These are phyloP conservation scores for Heracleum sosnowskyi DNA, from an alignment of 129 eudicot species.

Conservation along the genomic window DNA sequence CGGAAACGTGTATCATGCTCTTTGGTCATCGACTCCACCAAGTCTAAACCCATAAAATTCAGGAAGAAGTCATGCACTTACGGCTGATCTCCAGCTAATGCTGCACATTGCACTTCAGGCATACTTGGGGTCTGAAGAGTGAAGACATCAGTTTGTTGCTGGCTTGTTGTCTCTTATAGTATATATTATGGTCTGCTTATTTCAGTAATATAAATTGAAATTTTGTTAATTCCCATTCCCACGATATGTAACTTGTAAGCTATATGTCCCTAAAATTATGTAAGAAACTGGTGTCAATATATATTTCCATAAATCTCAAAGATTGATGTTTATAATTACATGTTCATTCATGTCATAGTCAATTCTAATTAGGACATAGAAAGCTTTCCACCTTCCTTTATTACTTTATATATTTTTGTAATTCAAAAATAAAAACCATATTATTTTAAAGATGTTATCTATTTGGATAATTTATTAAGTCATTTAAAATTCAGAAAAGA, in stretches of 20 bases:
- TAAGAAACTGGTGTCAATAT: not conserved
- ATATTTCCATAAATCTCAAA: not conserved
- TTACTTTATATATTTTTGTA: too few species aligned
- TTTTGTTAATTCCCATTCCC: not conserved
- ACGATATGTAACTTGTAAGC: not conserved
- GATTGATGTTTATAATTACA: not conserved
- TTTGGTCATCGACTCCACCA: constrained; percentile 49
- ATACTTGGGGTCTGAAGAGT: not conserved
- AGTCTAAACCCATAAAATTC: constrained; percentile 64
- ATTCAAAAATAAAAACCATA: too few species aligned
- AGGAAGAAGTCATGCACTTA: constrained; percentile 66
- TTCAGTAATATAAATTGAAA: not conserved
- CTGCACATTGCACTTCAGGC: not conserved
- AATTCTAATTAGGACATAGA: too few species aligned
- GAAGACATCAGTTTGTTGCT: not conserved
- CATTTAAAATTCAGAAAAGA: too few species aligned
- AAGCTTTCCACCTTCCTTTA: too few species aligned
- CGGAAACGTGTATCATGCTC: constrained; percentile 50
- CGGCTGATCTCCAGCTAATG: constrained; percentile 19
- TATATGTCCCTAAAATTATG: not conserved
- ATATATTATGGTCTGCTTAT: not conserved
- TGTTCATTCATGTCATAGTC: not conserved
- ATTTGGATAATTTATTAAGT: too few species aligned
- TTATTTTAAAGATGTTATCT: too few species aligned
- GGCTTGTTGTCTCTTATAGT: not conserved